Base-by-base conservation (phyloP, 164 flowering plant genomes). In the Brasenia schreberi region DNA sequence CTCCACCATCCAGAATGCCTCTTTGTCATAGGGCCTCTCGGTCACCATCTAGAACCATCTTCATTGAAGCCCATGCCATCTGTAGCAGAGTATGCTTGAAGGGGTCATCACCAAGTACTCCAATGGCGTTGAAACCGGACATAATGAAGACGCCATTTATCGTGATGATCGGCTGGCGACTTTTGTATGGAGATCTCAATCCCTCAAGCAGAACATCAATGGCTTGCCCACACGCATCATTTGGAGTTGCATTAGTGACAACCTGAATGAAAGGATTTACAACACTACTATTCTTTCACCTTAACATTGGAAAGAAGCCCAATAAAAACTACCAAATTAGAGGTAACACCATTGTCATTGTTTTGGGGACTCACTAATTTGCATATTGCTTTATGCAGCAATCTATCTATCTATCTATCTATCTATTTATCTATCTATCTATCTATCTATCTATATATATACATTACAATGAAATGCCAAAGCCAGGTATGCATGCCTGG, bases 131-230 rank as follows among this genome's bases (percentile, higher is more conserved):
- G 67, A 89, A 85, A 66, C 92, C 96, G 6, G 96, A 87, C 67
- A 1, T 86, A 17, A 68, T 79, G 72, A 85, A 19, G 14, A 77
- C 69, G 19, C n/a, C 2, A 14, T 23, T 79, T 0, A 81, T 72
- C 2, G 59, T 61, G 0, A 56, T 1, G 0, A 19, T 67, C 5
- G 53, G 63, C 6, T 68, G 75, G 0, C 42, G 43, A 33, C 16
- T 16, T 0, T 5, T 80, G 18, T 81, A 18, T 42, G 77, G 72
- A 42, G 65, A 77, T 58, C 86, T 79, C 77, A 81, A 80, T 65
- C n/a, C 87, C 4, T 1, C 79, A 17, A 84, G 88, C 0, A 89
- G 92, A 5, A 87, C 92, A 33, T 89, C 90, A 62, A 85, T 87
- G 93, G 59, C 93, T 0, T 83, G 87, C 66, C 91, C 92, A 1